Conservation (phyloP, 2,329 filamentous ascomycete species). For the Cercospora beticola region DNA sequence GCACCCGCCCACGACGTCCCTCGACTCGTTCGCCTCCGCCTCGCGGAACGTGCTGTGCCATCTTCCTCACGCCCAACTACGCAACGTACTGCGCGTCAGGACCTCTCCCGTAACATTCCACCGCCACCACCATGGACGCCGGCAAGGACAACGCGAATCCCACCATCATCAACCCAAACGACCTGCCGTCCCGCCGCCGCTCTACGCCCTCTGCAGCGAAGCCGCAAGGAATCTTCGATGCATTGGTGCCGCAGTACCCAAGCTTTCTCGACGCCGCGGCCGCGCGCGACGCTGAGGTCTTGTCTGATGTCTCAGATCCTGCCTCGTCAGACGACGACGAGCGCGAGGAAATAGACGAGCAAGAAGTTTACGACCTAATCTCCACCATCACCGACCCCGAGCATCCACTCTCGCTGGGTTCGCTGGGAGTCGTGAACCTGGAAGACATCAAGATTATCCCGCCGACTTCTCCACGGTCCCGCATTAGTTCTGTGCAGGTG, state of each 20-base stretch:
- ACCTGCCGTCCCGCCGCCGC: constrained; percentile 76
- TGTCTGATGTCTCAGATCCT: constrained; percentile 46
- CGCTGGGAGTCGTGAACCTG: constrained; percentile 93
- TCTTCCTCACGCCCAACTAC: neutral
- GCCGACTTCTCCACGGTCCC: constrained; percentile 60
- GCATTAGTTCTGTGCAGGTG: constrained; percentile 75
- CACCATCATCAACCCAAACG: constrained; percentile 81
- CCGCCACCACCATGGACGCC: constrained; percentile 37
- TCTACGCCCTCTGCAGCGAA: constrained; percentile 44
- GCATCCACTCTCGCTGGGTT: constrained; percentile 89
- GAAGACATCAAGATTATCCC: constrained; percentile 81
- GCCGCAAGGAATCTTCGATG: constrained; percentile 55
- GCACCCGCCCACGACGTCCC: neutral
- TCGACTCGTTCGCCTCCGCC: neutral
- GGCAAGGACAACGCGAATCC: constrained; percentile 79
- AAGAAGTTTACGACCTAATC: constrained; percentile 96
- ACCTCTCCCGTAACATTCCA: constrained; percentile 2
- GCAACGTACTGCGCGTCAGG: neutral
- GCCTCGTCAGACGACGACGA: constrained; percentile 54
- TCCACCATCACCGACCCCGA: constrained; percentile 94
- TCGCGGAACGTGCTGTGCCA: neutral
- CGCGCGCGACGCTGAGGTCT: constrained; percentile 32
- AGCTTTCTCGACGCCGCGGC: constrained; percentile 41
- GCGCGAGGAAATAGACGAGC: constrained; percentile 87
- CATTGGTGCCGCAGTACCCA: constrained; percentile 51